These are phyloP conservation scores for Diutina sp. DNA, from an alignment of 1,139 yeast species.

Conservation along the genomic window DNA sequence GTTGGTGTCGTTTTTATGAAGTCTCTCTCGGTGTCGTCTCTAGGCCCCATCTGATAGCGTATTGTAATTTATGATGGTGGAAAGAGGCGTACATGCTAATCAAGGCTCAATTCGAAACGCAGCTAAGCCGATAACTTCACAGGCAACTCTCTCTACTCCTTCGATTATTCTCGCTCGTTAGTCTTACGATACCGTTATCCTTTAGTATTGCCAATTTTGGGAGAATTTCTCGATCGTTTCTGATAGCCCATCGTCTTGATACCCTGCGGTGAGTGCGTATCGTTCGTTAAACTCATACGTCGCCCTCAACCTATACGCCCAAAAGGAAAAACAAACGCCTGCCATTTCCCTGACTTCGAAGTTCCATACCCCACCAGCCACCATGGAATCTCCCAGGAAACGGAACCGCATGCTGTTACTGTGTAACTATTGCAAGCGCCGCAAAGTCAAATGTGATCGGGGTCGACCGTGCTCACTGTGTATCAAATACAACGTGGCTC, in stretches of 20 bases:
- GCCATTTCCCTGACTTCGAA: background rate
- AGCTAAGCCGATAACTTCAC: too few relatives aligned
- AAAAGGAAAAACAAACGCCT: background rate
- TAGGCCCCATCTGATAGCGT: too few relatives aligned
- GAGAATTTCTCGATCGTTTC: background rate
- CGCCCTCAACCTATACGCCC: background rate
- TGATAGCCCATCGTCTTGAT: background rate
- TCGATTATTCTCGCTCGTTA: too few relatives aligned
- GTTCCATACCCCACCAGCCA: background rate
- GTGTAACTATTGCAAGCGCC: conserved; percentile 16
- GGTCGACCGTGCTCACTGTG: conserved; percentile 17
- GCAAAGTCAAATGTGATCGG: conserved; percentile 20
- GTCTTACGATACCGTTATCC: background rate
- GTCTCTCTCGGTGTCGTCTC: too few relatives aligned
- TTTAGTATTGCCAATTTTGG: background rate
- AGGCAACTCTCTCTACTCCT: too few relatives aligned
- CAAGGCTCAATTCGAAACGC: too few relatives aligned
- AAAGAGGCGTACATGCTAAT: too few relatives aligned
- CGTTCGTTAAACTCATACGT: background rate
- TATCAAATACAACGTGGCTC: conserved; percentile 12
- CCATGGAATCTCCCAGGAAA: conserved; percentile 7
- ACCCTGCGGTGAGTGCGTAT: background rate
- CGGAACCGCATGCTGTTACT: conserved; percentile 17
- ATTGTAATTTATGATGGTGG: too few relatives aligned
- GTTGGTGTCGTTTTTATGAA: too few relatives aligned